Evolutionary conservation across 192 early-diverging fungal genomes (phyloP), one percentile per base, ranked within the genome.

Genomic region (Backusella macrospora): DNA sequence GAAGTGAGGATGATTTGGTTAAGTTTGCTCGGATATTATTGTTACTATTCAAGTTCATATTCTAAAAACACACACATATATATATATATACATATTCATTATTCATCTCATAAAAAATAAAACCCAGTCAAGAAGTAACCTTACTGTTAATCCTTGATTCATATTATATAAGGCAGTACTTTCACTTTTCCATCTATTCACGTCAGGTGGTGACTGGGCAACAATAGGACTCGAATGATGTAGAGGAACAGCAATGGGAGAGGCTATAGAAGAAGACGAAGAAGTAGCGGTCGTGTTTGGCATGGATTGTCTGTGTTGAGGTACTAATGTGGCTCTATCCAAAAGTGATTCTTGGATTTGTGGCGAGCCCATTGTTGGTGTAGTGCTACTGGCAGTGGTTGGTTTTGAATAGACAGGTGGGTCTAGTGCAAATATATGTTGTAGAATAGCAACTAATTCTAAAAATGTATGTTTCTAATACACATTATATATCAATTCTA

Each of bases 331-430:
- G 2, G 13, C 52, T 59, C 52, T 9, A 26, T 15, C 72, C 34
- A 47, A 45, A 45, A 65, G 75, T 71, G 43, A 71, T 59, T 45
- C 76, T 76, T 49, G 82, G 75, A 42, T 77, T 71, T 15, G 65
- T 34, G 65, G 73, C 8, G 71, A 70, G 10, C 69, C 69, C 7
- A 70, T 15, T 21, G 73, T 37, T 59, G 86, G 55, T 68, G 80
- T 26, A 34, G 73, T 55, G 78, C 62, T 16, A 18, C 5, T 23
- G 52, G 21, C 8, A 12, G 21, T 46, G 70, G 70, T 70, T 42
- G 87, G 75, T 49, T 85, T 85, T 29, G 86, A 84, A 69, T 90
- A 90, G 2, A 95, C 92, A 37, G 93, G 93, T 44, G 93, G 92
- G 62, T 93, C 92, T 66, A 79, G 74, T 5, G 85, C 82, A 83